phyloP scores from a whole-genome alignment of 1,284 basidiomycete genomes.

The Leccinum subrobustum region DNA sequence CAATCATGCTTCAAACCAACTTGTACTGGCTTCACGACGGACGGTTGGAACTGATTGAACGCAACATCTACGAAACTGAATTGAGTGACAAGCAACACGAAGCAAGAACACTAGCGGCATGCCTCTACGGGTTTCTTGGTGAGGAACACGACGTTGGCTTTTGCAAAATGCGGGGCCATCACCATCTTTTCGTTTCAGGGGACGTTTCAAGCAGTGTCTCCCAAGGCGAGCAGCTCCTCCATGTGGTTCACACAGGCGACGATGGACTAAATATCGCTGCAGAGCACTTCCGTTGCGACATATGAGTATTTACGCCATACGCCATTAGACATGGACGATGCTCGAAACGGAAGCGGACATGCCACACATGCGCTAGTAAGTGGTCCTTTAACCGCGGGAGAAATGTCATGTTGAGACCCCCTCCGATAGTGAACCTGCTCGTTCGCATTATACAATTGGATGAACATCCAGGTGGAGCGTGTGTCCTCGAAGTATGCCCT shows the following conservation, averaged over 20 bases:
- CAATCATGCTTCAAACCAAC: too few species aligned
- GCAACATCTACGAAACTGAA: slow-evolving; percentile 71
- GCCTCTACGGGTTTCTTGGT: slow-evolving; percentile 90
- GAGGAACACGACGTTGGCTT: slow-evolving; percentile 86
- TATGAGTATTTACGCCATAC: too few species aligned
- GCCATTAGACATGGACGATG: slow-evolving; percentile 5
- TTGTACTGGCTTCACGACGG: slow-evolving; percentile 59
- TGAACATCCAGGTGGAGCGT: too few species aligned
- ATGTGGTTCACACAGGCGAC: slow-evolving; percentile 80
- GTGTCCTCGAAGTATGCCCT: too few species aligned
- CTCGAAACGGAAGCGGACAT: too few species aligned
- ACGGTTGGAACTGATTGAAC: slow-evolving; percentile 85
- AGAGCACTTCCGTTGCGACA: slow-evolving; percentile 57
- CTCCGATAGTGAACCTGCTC: too few species aligned
- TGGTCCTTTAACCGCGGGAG: too few species aligned
- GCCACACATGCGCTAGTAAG: too few species aligned
- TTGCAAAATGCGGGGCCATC: slow-evolving; percentile 82
- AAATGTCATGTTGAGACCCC: not conserved
- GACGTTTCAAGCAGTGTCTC: slow-evolving; percentile 82
- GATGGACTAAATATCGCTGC: slow-evolving; percentile 94
- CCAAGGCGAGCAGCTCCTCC: slow-evolving; percentile 79
- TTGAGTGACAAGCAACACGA: slow-evolving; percentile 18
- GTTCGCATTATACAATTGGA: too few species aligned
- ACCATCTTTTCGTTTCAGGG: slow-evolving; percentile 77
- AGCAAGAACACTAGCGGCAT: slow-evolving; percentile 32